phyloP scores from a whole-genome alignment of 2,329 filamentous ascomycete genomes.

The Pseudogymnoascus sp. region DNA sequence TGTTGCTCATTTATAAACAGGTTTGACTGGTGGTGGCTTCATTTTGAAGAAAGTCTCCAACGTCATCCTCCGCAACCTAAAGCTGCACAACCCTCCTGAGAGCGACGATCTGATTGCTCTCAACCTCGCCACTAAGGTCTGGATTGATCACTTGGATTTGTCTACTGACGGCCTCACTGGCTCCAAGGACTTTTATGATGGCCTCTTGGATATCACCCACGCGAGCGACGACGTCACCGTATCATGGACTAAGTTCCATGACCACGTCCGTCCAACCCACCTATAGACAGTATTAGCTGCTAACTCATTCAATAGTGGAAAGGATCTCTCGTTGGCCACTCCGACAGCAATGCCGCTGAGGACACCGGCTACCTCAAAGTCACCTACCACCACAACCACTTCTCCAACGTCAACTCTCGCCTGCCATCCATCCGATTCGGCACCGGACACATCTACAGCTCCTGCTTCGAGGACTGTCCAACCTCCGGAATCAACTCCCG shows the following conservation, averaged over 20 bases:
- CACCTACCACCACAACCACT: conserved; percentile 64
- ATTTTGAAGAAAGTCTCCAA: conserved; percentile 43
- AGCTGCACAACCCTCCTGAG: conserved; percentile 40
- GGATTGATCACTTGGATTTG: conserved; percentile 64
- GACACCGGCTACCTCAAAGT: conserved; percentile 58
- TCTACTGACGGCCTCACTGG: conserved; percentile 49
- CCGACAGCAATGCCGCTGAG: conserved; percentile 50
- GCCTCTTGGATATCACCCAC: conserved; percentile 58
- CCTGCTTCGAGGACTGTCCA: conserved; percentile 38
- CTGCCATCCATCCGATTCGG: conserved; percentile 60
- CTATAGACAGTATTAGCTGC: neutral
- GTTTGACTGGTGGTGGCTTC: conserved; percentile 40
- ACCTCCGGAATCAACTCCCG: conserved; percentile 52
- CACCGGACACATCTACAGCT: conserved; percentile 57
- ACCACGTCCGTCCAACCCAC: conserved; percentile 36
- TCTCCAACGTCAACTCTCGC: conserved; percentile 58
- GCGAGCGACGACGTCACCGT: conserved; percentile 55
- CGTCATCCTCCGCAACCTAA: conserved; percentile 53
- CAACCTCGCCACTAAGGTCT: conserved; percentile 49
- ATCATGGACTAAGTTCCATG: conserved; percentile 46
- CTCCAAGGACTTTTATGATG: conserved; percentile 66
- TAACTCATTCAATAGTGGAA: conserved; percentile 38
- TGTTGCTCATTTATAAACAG: conserved; percentile 17
- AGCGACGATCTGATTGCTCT: conserved; percentile 47
- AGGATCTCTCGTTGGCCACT: conserved; percentile 54